Evolutionary conservation across 2,329 filamentous ascomycete species (phyloP).

Genomic region (Cladophialophora immunda): DNA sequence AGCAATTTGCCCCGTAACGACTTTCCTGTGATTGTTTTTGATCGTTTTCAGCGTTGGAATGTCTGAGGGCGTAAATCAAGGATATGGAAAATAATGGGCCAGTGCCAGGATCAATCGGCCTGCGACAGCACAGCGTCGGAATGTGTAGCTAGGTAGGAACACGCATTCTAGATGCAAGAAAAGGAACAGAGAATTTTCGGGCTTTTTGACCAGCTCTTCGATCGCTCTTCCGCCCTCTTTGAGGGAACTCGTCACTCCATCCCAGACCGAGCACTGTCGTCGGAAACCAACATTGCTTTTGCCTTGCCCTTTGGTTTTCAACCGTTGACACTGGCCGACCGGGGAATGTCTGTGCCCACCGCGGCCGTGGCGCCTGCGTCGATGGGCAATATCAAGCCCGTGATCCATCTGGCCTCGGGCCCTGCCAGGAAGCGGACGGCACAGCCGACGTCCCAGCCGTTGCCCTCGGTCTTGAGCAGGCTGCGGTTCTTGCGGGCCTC

Average conservation of each 20-base stretch:
- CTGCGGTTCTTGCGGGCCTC: slow-evolving; percentile 60
- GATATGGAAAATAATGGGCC: not conserved
- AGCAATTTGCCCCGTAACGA: not conserved
- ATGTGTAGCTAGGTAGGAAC: too few species aligned
- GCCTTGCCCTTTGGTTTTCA: slow-evolving; percentile 5
- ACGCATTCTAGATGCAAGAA: not conserved
- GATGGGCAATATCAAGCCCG: slow-evolving; percentile 58
- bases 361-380: slow-evolving; percentile 59
- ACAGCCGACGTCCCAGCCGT: slow-evolving; percentile 62
- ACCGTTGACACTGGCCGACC: slow-evolving; percentile 48
- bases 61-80: not conserved
- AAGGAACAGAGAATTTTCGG: not conserved
- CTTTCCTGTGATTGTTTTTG: not conserved
- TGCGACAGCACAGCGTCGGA: too few species aligned
- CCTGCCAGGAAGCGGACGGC: slow-evolving; percentile 62
- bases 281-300: not conserved
- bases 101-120: too few species aligned
- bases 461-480: slow-evolving; percentile 63
- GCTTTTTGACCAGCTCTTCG: not conserved
- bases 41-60: not conserved
- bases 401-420: slow-evolving; percentile 63
- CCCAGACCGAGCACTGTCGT: too few species aligned
- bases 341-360: slow-evolving; percentile 52
- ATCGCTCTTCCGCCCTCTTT: too few species aligned
- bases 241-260: too few species aligned